Conservation (phyloP, 2,329 filamentous ascomycete species). For the Cryoendolithus antarcticus region DNA sequence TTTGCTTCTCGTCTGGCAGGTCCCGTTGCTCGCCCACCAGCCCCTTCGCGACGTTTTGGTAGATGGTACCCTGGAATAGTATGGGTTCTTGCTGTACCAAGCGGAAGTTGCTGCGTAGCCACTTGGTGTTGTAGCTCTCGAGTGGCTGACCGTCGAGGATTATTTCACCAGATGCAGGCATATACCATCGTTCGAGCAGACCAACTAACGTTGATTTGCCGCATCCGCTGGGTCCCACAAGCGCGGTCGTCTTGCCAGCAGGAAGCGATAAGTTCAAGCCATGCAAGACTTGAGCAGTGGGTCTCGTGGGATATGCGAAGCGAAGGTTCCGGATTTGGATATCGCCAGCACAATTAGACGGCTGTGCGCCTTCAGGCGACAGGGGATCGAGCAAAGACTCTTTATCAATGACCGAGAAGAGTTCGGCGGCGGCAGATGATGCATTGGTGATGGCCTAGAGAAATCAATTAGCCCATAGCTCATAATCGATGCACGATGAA, state of each 20-base stretch:
- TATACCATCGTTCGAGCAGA: slow-evolving; percentile 24
- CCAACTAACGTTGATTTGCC: slow-evolving; percentile 28
- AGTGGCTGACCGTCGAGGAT: slow-evolving; percentile 22
- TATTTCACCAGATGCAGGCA: slow-evolving; percentile 17
- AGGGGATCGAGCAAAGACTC: slow-evolving; percentile 28
- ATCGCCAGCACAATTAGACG: slow-evolving; percentile 26
- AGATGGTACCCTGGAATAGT: slow-evolving; percentile 24
- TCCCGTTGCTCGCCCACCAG: slow-evolving; percentile 18
- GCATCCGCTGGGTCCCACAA: slow-evolving; percentile 27
- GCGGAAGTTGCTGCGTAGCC: slow-evolving; percentile 21
- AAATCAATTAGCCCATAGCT: too few species aligned
- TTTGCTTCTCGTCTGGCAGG: slow-evolving; percentile 17
- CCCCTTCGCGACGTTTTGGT: slow-evolving; percentile 26
- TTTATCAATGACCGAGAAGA: slow-evolving; percentile 31
- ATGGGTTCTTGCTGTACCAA: slow-evolving; percentile 26
- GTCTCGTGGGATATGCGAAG: slow-evolving; percentile 55
- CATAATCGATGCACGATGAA: too few species aligned
- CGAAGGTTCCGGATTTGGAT: slow-evolving; percentile 52
- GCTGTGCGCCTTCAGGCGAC: slow-evolving; percentile 12
- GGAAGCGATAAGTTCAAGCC: slow-evolving; percentile 24
- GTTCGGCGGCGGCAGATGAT: slow-evolving; percentile 28
- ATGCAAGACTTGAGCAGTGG: slow-evolving; percentile 25
- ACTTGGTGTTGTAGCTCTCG: slow-evolving; percentile 18
- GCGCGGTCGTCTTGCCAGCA: slow-evolving; percentile 34
- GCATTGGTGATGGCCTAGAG: slow-evolving; percentile 32